A percentile compares a stretch with the other conserved stretches of the same genome.
Evolutionary conservation across 345 rosid species (phyloP).

Genomic region (Eucalyptus sp.): DNA sequence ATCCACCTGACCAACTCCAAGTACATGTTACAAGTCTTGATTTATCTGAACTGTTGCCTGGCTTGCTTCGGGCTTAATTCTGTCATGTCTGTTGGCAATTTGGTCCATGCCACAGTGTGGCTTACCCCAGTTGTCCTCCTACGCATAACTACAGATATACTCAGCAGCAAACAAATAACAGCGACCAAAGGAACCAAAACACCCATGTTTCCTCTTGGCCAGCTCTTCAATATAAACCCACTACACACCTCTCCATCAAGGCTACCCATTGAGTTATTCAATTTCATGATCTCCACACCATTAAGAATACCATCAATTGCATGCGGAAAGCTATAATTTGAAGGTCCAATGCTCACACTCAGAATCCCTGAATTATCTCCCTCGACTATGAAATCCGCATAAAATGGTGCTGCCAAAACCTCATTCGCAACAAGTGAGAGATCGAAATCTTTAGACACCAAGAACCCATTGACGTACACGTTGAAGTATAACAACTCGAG

Average conservation of each 20-base stretch:
- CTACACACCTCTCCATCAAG: conserved; percentile 47
- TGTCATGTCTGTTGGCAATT: conserved; percentile 28
- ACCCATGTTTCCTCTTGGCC: conserved; percentile 33
- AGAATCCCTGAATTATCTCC: conserved; percentile 17
- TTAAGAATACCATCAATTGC: conserved; percentile 63
- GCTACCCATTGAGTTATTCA: conserved; percentile 82
- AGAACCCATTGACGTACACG: conserved; percentile 50
- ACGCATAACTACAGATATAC: conserved; percentile 26
- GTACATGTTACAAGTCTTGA: conserved; percentile 2
- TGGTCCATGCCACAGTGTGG: conserved; percentile 39
- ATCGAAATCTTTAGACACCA: conserved; percentile 55
- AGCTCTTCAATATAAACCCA: conserved; percentile 34
- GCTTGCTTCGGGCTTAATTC: conserved; percentile 21
- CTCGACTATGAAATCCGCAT: conserved; percentile 48
- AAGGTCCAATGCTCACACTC: conserved; percentile 61
- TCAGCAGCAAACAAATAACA: conserved; percentile 44
- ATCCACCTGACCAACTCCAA: neutral
- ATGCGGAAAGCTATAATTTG: conserved; percentile 29
- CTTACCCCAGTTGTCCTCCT: conserved; percentile 18
- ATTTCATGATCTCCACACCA: conserved; percentile 86
- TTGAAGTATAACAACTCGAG: conserved; percentile 51
- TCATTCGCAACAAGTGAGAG: conserved; percentile 9
- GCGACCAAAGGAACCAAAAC: conserved; percentile 46
- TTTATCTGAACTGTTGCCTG: conserved; percentile 12
- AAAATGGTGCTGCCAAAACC: conserved; percentile 61